Evolutionary conservation across 139 green algal genomes (phyloP), one percentile per base, ranked within the genome.

Genomic region (Tetradesmus obliquus): DNA sequence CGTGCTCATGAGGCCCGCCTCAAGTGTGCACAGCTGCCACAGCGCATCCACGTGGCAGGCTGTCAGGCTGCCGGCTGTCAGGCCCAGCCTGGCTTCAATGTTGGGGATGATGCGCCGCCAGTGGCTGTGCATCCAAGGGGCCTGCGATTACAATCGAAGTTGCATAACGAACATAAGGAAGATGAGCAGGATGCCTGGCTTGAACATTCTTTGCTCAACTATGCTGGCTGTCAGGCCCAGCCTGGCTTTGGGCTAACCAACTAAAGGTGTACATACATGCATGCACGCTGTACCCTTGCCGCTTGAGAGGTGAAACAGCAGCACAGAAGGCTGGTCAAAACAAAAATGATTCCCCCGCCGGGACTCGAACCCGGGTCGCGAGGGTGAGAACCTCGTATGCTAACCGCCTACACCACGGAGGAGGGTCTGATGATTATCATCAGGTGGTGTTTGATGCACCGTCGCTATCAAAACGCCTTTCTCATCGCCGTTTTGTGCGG

Each of bases 11-110:
- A 93, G 53, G 58, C 93, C 93, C 45, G 93, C 93, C 71, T 96
- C 93, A 55, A 92, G 60, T 51, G 86, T 66, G 71, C 95, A 96
- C 87, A 96, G 91, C 83, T 94, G 91, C 95, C 95, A 96, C 84
- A 96, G 74, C 32, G 92, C 93, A 24, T 95, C 95, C 76, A 96
- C 91, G 32, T 96, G 93, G 45, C 83, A 94, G 5, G 95, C 74
- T 15, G 32, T 53, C 71, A 94, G 57, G 53, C 32, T 24, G 13
- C 92, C 69, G 2, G 60, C 84, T 24, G 20, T 19, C 74, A 96
- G 55, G 54, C 84, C 86, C 69, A 96, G 79, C 1, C 87, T 82
- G 24, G 32, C 3, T 53, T 94, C 90, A n/a, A 95, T 55, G 1
- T 17, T 17, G n/a, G 93, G 92, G 0, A 82, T 62, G 79, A 96